phyloP scores from a whole-genome alignment of 176 grass and related monocot species.

The Ensete ventricosum region DNA sequence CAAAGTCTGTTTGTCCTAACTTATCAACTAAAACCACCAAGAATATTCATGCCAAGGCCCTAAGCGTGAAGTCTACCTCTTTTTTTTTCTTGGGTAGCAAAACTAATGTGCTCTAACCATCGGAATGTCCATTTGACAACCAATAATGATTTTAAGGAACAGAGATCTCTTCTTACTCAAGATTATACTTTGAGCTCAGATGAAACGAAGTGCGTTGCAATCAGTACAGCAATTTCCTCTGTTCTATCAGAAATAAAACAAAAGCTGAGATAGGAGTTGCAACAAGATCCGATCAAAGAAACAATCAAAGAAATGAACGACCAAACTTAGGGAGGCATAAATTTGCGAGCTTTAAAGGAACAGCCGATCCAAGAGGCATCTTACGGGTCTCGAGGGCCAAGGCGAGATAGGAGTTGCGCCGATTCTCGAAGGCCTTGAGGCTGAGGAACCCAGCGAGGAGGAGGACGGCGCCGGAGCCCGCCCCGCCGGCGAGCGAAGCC shows the following conservation, averaged over 20 bases:
- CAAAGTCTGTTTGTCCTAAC: background rate
- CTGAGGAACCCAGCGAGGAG: constrained; percentile 66
- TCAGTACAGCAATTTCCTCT: background rate
- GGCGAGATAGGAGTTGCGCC: constrained; percentile 37
- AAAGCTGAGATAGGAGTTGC: background rate
- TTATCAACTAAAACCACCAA: background rate
- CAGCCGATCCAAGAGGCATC: background rate
- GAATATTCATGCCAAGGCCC: background rate
- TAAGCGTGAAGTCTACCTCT: background rate
- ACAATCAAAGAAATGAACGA: background rate
- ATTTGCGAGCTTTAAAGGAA: background rate
- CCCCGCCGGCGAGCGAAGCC: constrained; percentile 52
- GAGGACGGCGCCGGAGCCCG: constrained; percentile 45
- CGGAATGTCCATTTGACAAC: background rate
- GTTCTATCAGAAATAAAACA: background rate
- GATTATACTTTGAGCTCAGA: background rate
- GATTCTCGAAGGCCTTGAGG: constrained; percentile 49
- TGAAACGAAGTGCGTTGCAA: background rate
- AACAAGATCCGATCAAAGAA: background rate
- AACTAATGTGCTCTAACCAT: background rate
- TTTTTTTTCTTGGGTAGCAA: background rate
- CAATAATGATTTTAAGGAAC: background rate
- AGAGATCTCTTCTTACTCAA: background rate
- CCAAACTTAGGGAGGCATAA: background rate
- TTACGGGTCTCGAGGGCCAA: constrained; percentile 62